phyloP scores from a whole-genome alignment of 805 yeast species.

The Metschnikowia santaceciliae region DNA sequence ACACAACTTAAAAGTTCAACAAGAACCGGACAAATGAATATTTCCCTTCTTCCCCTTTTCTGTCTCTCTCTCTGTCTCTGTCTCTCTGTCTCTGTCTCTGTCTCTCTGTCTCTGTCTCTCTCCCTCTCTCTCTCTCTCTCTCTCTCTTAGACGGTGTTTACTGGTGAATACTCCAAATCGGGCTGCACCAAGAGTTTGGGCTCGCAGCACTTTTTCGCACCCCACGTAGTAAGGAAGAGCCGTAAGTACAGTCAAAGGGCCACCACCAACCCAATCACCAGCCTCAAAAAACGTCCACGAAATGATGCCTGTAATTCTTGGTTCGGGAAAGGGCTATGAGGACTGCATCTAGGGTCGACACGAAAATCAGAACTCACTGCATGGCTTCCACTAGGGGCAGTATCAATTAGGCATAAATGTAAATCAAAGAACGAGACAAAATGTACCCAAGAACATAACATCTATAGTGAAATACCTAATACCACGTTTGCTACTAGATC shows the following conservation, averaged over 20 bases:
- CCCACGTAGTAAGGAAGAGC: slow-evolving; percentile 42
- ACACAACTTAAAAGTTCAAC: too few species aligned
- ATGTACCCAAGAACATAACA: too few species aligned
- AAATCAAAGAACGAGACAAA: too few species aligned
- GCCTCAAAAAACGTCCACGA: slow-evolving; percentile 75
- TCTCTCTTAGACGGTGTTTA: slow-evolving; percentile 7
- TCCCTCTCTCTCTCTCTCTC: neutral
- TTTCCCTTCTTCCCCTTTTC: too few species aligned
- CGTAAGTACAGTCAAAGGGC: slow-evolving; percentile 58
- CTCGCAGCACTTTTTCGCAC: slow-evolving; percentile 31
- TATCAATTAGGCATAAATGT: too few species aligned
- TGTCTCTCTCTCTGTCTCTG: neutral
- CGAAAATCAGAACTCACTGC: slow-evolving; percentile 50
- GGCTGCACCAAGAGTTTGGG: slow-evolving; percentile 26
- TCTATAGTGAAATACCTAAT: too few species aligned
- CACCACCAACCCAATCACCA: slow-evolving; percentile 56
- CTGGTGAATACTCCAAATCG: slow-evolving; percentile 14
- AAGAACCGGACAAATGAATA: too few species aligned
- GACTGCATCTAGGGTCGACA: slow-evolving; percentile 66
- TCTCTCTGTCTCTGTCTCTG: neutral
- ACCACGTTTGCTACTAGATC: too few species aligned
- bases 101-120: too few species aligned
- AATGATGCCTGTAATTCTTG: slow-evolving; percentile 91
- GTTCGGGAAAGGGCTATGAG: slow-evolving; percentile 83
- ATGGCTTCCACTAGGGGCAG: slow-evolving; percentile 51